Evolutionary conservation across 257 asterid species (phyloP).

Genomic region (Solanum okadae): DNA sequence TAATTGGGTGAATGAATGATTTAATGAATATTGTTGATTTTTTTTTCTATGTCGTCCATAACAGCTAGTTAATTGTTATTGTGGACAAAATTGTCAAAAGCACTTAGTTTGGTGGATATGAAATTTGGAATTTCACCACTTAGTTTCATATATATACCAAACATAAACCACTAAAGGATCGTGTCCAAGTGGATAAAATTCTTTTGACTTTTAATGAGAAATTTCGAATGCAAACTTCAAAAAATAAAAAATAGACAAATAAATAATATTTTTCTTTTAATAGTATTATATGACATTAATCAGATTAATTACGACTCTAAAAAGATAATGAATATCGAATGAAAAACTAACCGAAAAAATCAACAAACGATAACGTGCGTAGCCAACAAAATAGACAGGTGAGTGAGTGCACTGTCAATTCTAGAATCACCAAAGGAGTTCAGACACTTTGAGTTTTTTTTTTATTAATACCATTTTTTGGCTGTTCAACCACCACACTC

Average conservation of each 20-base stretch:
- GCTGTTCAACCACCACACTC: background rate
- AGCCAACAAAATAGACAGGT: background rate
- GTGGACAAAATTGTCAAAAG: background rate
- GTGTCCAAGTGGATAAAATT: background rate
- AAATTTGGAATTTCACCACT: background rate
- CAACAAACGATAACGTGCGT: background rate
- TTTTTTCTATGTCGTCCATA: background rate
- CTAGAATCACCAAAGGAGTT: background rate
- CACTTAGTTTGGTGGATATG: background rate
- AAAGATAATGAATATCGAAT: background rate
- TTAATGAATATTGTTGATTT: background rate
- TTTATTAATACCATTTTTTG: background rate
- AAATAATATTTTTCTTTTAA: rapidly evolving
- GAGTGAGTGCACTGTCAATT: background rate
- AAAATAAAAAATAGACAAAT: background rate
- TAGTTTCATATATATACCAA: background rate
- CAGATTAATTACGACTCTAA: background rate
- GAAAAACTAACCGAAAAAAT: rapidly evolving
- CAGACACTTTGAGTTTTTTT: background rate
- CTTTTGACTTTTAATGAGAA: rapidly evolving
- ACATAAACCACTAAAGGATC: background rate
- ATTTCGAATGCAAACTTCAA: rapidly evolving
- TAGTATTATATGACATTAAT: rapidly evolving
- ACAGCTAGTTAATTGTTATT: background rate
- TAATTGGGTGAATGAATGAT: background rate